Percentiles rank a stretch among this genome's conserved stretches.
Conservation (phyloP, 257 asterid genomes). For the Solanum gracilifrons region DNA sequence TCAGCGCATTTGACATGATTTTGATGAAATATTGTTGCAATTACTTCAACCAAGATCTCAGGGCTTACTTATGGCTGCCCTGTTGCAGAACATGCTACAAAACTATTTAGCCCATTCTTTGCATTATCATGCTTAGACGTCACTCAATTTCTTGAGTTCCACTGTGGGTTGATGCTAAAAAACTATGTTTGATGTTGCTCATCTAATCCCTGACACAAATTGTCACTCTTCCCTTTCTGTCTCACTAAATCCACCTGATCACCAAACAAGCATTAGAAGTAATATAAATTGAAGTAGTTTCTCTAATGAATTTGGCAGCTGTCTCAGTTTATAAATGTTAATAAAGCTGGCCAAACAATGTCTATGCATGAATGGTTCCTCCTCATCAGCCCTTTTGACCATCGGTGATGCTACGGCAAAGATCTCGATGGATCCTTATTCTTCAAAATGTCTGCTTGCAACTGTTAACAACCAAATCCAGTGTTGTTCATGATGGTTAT, state of each 20-base stretch:
- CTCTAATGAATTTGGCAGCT: background rate
- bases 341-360: background rate
- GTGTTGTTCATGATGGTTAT: background rate
- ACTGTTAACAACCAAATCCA: background rate
- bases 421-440: background rate
- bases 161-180: background rate
- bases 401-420: background rate
- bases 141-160: background rate
- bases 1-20: background rate
- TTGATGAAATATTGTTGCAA: background rate
- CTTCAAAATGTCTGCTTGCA: background rate
- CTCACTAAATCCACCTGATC: background rate
- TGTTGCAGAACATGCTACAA: background rate
- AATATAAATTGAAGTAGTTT: background rate
- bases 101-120: background rate
- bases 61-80: background rate
- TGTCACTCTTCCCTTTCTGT: background rate
- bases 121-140: background rate
- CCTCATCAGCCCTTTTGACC: background rate
- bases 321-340: background rate
- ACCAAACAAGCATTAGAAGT: background rate
- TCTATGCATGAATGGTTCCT: background rate
- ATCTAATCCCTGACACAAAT: background rate
- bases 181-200: background rate
- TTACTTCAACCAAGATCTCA: background rate